Evolutionary conservation across 2,329 filamentous ascomycete species (phyloP).

Genomic region (Xylaria sp.): DNA sequence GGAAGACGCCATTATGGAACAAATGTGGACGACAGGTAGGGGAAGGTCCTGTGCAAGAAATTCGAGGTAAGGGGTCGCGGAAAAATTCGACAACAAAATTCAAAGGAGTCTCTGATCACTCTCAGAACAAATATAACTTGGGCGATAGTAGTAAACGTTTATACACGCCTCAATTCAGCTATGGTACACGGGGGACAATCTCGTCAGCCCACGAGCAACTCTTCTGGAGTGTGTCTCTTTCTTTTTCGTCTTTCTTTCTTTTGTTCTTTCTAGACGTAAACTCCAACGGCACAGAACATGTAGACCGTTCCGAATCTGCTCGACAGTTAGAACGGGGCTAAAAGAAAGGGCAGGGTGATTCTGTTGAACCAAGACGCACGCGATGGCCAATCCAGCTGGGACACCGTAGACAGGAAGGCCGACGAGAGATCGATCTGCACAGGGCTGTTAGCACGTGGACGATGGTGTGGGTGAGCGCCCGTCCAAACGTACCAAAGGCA

Average conservation of each 20-base stretch:
- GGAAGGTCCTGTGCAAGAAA: neutral
- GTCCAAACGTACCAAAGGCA: slow-evolving; percentile 75
- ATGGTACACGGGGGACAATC: slow-evolving; percentile 54
- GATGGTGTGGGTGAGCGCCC: neutral
- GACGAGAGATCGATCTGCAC: slow-evolving; percentile 79
- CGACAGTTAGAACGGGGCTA: slow-evolving; percentile 37
- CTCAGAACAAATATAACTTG: slow-evolving; percentile 33
- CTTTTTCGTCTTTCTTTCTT: slow-evolving; percentile 41
- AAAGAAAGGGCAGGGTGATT: slow-evolving; percentile 23
- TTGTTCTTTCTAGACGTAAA: slow-evolving; percentile 80
- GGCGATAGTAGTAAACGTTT: slow-evolving; percentile 43
- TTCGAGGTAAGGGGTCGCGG: slow-evolving; percentile 16
- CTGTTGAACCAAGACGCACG: slow-evolving; percentile 67
- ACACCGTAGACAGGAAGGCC: slow-evolving; percentile 82
- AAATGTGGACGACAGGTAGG: slow-evolving; percentile 16
- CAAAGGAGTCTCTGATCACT: slow-evolving; percentile 39
- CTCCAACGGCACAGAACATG: slow-evolving; percentile 98
- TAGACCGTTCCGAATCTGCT: slow-evolving; percentile 90
- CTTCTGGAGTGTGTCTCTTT: slow-evolving; percentile 55
- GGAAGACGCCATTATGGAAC: slow-evolving; percentile 43
- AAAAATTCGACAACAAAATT: slow-evolving; percentile 16
- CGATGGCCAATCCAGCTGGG: slow-evolving; percentile 88
- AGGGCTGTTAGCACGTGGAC: slow-evolving; percentile 19
- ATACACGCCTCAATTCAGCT: slow-evolving; percentile 53
- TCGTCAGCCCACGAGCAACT: slow-evolving; percentile 40